These are phyloP conservation scores for Akanthomyces lecanii DNA, from an alignment of 2,329 filamentous ascomycete genomes.

Conservation along the genomic window DNA sequence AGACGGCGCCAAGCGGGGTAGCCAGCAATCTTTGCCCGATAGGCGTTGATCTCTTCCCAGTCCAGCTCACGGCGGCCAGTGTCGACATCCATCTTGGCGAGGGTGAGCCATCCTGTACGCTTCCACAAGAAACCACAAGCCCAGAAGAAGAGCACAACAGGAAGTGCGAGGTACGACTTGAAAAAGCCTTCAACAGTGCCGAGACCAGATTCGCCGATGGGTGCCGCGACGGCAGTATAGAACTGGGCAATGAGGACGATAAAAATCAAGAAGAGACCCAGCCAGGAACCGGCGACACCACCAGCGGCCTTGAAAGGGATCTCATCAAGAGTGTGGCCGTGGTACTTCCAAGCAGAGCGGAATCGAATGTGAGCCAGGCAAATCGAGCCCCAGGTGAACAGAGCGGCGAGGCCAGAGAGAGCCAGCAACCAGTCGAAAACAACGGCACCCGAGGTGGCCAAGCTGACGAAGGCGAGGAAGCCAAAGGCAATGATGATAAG, in stretches of 20 bases:
- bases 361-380: constrained; percentile 46
- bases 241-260: constrained; percentile 51
- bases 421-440: constrained; percentile 64
- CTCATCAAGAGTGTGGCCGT: constrained; percentile 59
- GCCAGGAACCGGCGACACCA: constrained; percentile 58
- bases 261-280: constrained; percentile 55
- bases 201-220: constrained; percentile 28
- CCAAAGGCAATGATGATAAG: constrained; percentile 42
- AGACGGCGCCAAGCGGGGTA: constrained; percentile 46
- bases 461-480: constrained; percentile 44
- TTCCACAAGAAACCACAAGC: constrained; percentile 60
- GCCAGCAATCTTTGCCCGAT: constrained; percentile 42
- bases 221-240: constrained; percentile 46
- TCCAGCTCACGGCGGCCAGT: constrained; percentile 60
- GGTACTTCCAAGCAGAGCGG: constrained; percentile 53
- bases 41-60: constrained; percentile 57
- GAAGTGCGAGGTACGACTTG: constrained; percentile 48
- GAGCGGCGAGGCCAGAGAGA: constrained; percentile 56
- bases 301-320: constrained; percentile 58
- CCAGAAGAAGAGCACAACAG: constrained; percentile 53
- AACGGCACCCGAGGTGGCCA: constrained; percentile 40
- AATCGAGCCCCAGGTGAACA: constrained; percentile 65
- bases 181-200: constrained; percentile 49
- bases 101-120: constrained; percentile 53
- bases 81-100: constrained; percentile 63